Evolutionary conservation across 306 rosid genomes (phyloP), one percentile per base, ranked within the genome.

Genomic region (Amphicarpaea edgeworthii): DNA sequence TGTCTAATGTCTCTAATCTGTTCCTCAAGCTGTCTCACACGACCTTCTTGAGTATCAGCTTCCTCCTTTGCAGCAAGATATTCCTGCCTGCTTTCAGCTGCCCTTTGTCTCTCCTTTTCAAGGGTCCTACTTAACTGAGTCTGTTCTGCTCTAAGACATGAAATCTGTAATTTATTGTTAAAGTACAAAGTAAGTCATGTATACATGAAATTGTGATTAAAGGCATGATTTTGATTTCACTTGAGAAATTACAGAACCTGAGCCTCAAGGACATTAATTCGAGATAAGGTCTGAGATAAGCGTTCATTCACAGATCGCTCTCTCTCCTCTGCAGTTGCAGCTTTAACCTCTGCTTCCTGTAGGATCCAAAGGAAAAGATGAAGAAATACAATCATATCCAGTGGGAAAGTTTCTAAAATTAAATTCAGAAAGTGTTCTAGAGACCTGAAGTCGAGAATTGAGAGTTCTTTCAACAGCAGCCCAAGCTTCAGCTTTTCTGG

Each of bases 61-160:
- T 93, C 99, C 91, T 96, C 99, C 86, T 96, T 96, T 70, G 90
- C 91, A 30, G 92, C 96, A 80, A 90, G 98, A 87, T 88, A 92
- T 71, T 96, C 99, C 86, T 92, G 98, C 83, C 99, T 88, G 85
- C 90, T 96, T 86, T 96, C 99, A 87, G 99, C 93, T 40, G 99
- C 99, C 81, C 98, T 86, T 67, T 96, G 97, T 81, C 99, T 87
- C 86, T 96, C 99, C 90, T 96, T 96, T 77, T 96, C 99, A 61
- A 93, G 94, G 69, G 99, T 88, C 87, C 85, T 92, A 55, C 94
- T 96, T 86, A 96, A 76, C 68, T 96, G 99, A 28, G 91, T 87
- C 75, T 96, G 98, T 80, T 96, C 99, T 16, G 98, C 92, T 89
- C 99, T 90, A 30, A 96, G 96, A 77, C 98, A 92, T 34, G 99